Percentiles rank a stretch among this genome's conserved stretches.
These are phyloP conservation scores for Candolleomyces aberdarensis DNA, from an alignment of 768 basidiomycete species.

Conservation along the genomic window DNA sequence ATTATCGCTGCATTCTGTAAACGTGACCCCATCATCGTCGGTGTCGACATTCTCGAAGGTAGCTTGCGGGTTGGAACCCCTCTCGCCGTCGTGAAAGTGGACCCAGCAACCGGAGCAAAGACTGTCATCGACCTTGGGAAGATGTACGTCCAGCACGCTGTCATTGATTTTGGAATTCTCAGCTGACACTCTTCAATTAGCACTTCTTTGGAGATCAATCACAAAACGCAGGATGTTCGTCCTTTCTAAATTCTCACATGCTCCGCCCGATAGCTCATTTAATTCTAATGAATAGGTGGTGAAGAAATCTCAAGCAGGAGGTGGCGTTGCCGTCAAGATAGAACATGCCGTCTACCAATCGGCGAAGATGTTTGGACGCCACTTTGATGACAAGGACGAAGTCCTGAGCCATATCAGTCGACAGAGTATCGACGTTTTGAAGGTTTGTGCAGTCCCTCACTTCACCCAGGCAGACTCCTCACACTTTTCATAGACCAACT, in stretches of 20 bases:
- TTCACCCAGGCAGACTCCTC: neutral
- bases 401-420: constrained; percentile 87
- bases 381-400: constrained; percentile 96
- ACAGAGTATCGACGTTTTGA: constrained; percentile 92
- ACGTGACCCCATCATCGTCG: constrained; percentile 95
- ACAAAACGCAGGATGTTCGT: constrained; percentile 79
- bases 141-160: constrained; percentile 58
- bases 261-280: neutral
- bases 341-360: constrained; percentile 96
- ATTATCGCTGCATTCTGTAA: constrained; percentile 93
- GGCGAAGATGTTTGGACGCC: constrained; percentile 92
- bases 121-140: constrained; percentile 92
- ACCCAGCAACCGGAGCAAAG: constrained; percentile 83
- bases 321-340: constrained; percentile 96
- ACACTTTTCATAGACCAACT: constrained; percentile 54
- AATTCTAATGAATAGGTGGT: constrained; percentile 54
- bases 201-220: constrained; percentile 96
- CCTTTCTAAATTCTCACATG: neutral
- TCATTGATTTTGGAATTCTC: neutral
- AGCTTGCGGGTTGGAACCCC: constrained; percentile 90
- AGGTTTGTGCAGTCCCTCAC: constrained; percentile 44
- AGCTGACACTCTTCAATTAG: constrained; percentile 35
- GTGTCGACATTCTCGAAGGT: constrained; percentile 95
- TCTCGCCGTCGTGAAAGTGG: constrained; percentile 90
- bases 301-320: constrained; percentile 93